These are phyloP conservation scores for Rhododendron molle DNA, from an alignment of 148 eudicot genomes.

Conservation along the genomic window DNA sequence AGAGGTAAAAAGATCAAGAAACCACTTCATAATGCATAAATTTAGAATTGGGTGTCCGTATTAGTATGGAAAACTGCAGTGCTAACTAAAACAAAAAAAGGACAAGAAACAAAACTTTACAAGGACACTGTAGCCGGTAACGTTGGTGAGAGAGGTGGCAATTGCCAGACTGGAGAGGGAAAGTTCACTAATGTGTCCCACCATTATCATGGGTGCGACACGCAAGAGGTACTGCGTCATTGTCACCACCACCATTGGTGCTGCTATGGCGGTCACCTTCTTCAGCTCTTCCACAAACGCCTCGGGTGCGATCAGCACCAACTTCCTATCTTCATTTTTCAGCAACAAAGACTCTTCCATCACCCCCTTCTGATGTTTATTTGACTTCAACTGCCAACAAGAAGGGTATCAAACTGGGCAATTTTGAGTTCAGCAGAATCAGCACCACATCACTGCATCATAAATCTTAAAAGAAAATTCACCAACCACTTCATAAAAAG, in stretches of 20 bases:
- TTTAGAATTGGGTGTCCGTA: no score
- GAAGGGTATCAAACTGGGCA: background rate
- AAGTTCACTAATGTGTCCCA: no score
- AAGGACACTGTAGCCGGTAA: no score
- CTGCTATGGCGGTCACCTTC: background rate
- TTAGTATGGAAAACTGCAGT: background rate
- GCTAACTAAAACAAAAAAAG: background rate
- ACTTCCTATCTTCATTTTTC: background rate
- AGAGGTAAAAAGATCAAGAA: no score
- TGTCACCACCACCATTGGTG: no score
- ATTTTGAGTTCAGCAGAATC: background rate
- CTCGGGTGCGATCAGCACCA: background rate
- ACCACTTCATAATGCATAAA: no score
- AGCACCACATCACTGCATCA: background rate
- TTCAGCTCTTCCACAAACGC: conserved; percentile 22
- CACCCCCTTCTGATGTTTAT: background rate
- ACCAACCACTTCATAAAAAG: background rate
- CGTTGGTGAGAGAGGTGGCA: no score
- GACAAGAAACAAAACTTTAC: background rate
- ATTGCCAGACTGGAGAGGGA: no score
- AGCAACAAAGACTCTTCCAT: conserved; percentile 6
- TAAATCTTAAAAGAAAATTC: background rate
- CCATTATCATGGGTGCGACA: background rate
- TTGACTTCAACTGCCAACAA: background rate
- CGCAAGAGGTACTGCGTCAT: no score